Conservation (phyloP, 208 protist genomes). For the Trypanosoma caninum region DNA sequence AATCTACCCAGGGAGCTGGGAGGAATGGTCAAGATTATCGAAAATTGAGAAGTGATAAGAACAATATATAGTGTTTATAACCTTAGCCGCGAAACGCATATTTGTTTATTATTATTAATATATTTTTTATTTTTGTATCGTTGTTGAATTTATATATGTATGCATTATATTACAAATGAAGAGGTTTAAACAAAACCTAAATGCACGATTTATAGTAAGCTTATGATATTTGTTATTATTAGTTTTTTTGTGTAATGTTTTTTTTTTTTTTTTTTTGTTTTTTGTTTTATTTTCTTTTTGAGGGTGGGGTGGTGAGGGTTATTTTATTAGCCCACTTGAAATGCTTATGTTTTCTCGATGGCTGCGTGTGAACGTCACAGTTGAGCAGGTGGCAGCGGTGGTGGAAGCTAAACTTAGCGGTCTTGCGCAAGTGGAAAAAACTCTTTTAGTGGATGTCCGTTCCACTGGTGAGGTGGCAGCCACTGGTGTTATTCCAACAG, state of each 20-base stretch:
- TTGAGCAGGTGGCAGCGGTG: conserved; percentile 57
- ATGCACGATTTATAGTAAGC: background rate
- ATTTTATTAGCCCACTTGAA: too few species aligned
- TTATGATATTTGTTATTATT: background rate
- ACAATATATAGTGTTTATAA: too few species aligned
- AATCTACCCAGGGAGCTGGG: conserved; percentile 71
- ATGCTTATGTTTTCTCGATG: conserved; percentile 23
- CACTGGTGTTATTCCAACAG: conserved; percentile 64
- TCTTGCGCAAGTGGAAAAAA: conserved; percentile 23
- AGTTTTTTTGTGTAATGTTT: background rate
- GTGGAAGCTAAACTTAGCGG: conserved; percentile 45
- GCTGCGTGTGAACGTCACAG: conserved; percentile 25
- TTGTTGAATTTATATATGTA: too few species aligned
- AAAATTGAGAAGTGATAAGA: too few species aligned
- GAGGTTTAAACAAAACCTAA: too few species aligned
- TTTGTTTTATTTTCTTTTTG: conserved; percentile 6
- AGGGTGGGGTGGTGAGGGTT: background rate
- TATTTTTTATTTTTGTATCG: too few species aligned
- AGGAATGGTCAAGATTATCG: conserved; percentile 70
- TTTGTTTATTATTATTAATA: too few species aligned
- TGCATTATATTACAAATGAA: too few species aligned
- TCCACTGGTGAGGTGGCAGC: conserved; percentile 65
- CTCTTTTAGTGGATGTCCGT: conserved; percentile 66
- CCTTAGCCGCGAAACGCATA: too few species aligned
- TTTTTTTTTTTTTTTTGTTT: conserved; percentile 5